These are phyloP conservation scores for Deinandra increscens DNA, from an alignment of 129 eudicot species.

Conservation along the genomic window DNA sequence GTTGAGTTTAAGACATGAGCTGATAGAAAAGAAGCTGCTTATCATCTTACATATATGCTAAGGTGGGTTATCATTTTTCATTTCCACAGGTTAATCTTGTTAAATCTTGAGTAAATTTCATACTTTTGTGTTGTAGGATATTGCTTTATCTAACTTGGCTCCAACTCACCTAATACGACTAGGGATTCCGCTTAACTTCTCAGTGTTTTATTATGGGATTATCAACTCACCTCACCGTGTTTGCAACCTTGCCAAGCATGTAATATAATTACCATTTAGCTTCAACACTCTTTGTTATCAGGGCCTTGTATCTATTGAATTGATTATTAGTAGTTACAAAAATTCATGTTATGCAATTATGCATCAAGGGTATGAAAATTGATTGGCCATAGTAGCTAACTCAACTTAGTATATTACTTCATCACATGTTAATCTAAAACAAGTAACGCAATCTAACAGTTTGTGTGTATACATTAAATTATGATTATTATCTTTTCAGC, in stretches of 20 bases:
- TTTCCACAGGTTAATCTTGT: neutral
- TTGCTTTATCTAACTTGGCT: conserved; percentile 83
- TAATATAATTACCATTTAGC: conserved; percentile 20
- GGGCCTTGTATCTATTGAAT: neutral
- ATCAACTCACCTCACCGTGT: conserved; percentile 93
- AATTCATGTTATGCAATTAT: neutral
- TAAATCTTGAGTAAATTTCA: neutral
- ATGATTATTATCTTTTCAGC: neutral
- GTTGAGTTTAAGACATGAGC: conserved; percentile 88
- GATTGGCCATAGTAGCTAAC: neutral
- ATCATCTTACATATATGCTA: conserved; percentile 87
- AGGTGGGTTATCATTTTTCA: conserved; percentile 39
- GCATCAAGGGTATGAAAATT: neutral
- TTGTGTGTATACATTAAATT: neutral
- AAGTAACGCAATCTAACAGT: too few relatives aligned
- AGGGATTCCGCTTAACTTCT: conserved; percentile 92
- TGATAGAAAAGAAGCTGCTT: conserved; percentile 90
- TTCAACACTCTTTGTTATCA: neutral
- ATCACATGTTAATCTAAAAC: too few relatives aligned
- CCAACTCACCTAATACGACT: conserved; percentile 92
- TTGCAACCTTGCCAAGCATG: conserved; percentile 95
- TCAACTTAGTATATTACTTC: neutral
- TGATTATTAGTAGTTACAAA: conserved; percentile 5
- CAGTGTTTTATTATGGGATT: conserved; percentile 88
- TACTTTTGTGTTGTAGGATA: conserved; percentile 47